These are phyloP conservation scores for Serendipita sp. DNA, from an alignment of 768 basidiomycete species.

Conservation along the genomic window DNA sequence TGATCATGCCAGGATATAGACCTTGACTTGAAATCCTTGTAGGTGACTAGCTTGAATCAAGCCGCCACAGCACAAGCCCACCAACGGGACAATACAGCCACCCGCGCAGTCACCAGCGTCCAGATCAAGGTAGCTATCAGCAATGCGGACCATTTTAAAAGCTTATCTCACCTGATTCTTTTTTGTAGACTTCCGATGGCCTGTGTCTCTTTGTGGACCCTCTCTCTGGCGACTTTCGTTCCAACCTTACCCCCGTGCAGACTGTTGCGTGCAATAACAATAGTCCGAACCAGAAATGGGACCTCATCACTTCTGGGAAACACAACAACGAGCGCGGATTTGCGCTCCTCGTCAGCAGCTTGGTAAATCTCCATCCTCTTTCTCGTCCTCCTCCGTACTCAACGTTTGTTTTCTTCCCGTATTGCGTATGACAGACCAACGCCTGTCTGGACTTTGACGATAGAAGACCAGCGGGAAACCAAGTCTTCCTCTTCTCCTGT, in stretches of 20 bases:
- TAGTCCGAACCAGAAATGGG: constrained; percentile 1
- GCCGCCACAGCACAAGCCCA: constrained; percentile 4
- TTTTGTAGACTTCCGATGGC: neutral
- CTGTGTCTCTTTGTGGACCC: constrained; percentile 1
- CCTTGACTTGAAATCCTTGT: too few species aligned
- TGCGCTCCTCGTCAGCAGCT: neutral
- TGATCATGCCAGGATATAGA: too few species aligned
- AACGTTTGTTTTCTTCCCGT: neutral
- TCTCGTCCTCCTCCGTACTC: too few species aligned
- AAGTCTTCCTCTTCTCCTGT: constrained; percentile 9
- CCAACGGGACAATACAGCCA: constrained; percentile 7
- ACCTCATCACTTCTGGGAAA: constrained; percentile 7
- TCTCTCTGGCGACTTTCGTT: constrained; percentile 3
- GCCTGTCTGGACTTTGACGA: constrained; percentile 8
- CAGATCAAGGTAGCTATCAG: constrained; percentile 2
- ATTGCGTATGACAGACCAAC: neutral
- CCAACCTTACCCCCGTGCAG: neutral
- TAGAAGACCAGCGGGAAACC: constrained; percentile 5
- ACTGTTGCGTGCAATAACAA: neutral
- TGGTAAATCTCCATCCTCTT: neutral
- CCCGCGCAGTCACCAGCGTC: neutral
- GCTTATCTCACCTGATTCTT: neutral
- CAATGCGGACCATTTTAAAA: neutral
- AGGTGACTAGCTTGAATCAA: neutral
- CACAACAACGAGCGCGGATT: constrained; percentile 5